Conservation (phyloP, 2,329 filamentous ascomycete genomes). For the Paraphaeosphaeria sporulosa region DNA sequence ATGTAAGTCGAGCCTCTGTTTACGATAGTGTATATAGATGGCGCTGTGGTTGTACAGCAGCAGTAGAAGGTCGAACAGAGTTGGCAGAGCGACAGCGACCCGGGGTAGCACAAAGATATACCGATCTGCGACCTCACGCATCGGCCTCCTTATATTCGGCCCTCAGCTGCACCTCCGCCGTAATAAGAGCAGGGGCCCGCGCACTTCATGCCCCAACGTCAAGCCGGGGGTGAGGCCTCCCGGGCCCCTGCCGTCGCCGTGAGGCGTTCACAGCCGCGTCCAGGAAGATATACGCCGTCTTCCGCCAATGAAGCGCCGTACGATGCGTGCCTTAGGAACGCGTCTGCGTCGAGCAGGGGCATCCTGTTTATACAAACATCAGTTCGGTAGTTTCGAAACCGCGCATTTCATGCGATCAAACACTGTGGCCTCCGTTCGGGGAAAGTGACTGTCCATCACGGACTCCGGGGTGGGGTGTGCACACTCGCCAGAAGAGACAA, state of each 20-base stretch:
- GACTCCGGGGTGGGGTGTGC: slow-evolving; percentile 11
- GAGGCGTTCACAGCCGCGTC: slow-evolving; percentile 15
- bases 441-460: slow-evolving; percentile 11
- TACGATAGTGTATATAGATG: slow-evolving; percentile 4
- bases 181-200: slow-evolving; percentile 15
- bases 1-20: slow-evolving; percentile 10
- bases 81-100: slow-evolving; percentile 2
- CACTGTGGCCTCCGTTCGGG: slow-evolving; percentile 11
- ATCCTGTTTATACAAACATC: slow-evolving; percentile 15
- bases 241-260: slow-evolving; percentile 2
- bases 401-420: slow-evolving; percentile 15
- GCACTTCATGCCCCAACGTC: slow-evolving; percentile 7
- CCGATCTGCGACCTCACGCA: slow-evolving; percentile 14
- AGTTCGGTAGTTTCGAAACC: slow-evolving; percentile 19
- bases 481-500: slow-evolving; percentile 5
- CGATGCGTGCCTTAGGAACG: slow-evolving; percentile 4
- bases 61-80: neutral
- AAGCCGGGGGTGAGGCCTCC: slow-evolving; percentile 12
- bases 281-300: neutral
- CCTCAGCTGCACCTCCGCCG: slow-evolving; percentile 3
- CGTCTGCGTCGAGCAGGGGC: neutral
- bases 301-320: slow-evolving; percentile 13
- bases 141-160: slow-evolving; percentile 15
- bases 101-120: slow-evolving; percentile 11
- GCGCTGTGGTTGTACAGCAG: neutral